Percentiles rank a stretch among this genome's conserved stretches.
Evolutionary conservation across 768 basidiomycete genomes (phyloP).

Genomic region (Psilocybe azurescens): DNA sequence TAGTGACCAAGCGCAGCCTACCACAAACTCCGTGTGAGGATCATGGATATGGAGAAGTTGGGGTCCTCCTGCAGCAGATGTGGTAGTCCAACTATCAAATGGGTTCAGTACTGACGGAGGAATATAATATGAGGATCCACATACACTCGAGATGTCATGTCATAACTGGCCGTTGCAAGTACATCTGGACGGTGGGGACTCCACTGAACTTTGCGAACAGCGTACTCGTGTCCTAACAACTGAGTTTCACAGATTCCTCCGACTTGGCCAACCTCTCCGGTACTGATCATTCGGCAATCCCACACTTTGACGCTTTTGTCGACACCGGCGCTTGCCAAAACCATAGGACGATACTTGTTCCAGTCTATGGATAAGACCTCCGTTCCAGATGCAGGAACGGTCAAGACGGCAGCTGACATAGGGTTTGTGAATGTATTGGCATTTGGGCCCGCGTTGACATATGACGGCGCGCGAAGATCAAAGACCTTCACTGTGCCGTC

Average conservation of each 20-base stretch:
- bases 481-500: slow-evolving; percentile 66
- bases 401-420: slow-evolving; percentile 72
- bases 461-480: slow-evolving; percentile 62
- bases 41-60: slow-evolving; percentile 78
- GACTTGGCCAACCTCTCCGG: slow-evolving; percentile 57
- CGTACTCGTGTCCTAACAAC: slow-evolving; percentile 87
- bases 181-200: slow-evolving; percentile 78
- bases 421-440: slow-evolving; percentile 69
- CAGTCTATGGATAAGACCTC: slow-evolving; percentile 88
- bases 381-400: slow-evolving; percentile 76
- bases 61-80: slow-evolving; percentile 50
- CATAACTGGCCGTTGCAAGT: slow-evolving; percentile 60
- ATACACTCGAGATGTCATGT: slow-evolving; percentile 95
- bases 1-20: slow-evolving; percentile 91
- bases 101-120: slow-evolving; percentile 2
- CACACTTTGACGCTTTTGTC: slow-evolving; percentile 80
- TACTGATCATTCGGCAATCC: slow-evolving; percentile 87
- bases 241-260: slow-evolving; percentile 76
- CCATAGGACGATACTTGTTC: slow-evolving; percentile 89
- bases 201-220: slow-evolving; percentile 89
- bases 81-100: slow-evolving; percentile 72
- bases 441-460: slow-evolving; percentile 52
- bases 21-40: slow-evolving; percentile 93
- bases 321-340: slow-evolving; percentile 80
- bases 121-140: slow-evolving; percentile 32